Percentiles rank a stretch among this genome's conserved stretches.
phyloP scores from a whole-genome alignment of 331 rosid genomes.

The Cydonia oblonga region DNA sequence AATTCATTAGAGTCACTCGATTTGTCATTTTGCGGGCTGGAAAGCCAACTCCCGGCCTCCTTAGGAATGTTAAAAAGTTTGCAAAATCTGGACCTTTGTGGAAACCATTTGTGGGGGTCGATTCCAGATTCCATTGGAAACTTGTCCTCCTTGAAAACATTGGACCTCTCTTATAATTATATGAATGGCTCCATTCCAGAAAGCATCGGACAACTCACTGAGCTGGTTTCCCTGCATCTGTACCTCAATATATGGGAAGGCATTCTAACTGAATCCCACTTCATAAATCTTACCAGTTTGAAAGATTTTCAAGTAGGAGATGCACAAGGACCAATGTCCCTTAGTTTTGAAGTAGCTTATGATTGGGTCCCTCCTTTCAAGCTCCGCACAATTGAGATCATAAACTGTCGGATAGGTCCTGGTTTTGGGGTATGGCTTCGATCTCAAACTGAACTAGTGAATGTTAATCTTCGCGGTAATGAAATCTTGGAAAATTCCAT shows the following conservation, averaged over 20 bases:
- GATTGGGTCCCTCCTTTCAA: slow-evolving; percentile 9
- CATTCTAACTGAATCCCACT: neutral
- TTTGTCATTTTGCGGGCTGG: fast-evolving
- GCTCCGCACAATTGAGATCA: neutral
- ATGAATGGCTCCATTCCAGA: neutral
- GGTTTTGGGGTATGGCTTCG: slow-evolving; percentile 7
- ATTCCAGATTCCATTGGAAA: too few relatives aligned
- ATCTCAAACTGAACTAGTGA: slow-evolving; percentile 2
- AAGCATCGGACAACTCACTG: neutral
- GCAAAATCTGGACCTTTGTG: fast-evolving
- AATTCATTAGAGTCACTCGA: neutral
- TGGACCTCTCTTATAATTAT: neutral
- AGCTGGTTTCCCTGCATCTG: neutral
- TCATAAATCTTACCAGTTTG: neutral
- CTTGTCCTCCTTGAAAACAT: too few relatives aligned
- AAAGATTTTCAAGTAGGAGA: neutral
- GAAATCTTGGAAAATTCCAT: neutral
- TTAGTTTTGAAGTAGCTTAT: neutral
- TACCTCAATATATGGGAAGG: neutral
- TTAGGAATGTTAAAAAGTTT: neutral
- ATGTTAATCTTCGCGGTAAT: neutral
- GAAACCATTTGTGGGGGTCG: slow-evolving; percentile 5
- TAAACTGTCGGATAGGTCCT: slow-evolving; percentile 10
- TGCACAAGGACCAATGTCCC: neutral
- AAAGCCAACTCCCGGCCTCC: neutral